Percentiles rank a stretch among this genome's conserved stretches.
Evolutionary conservation across 169 alveolate species (phyloP).

Genomic region (Plasmodium gonderi): DNA sequence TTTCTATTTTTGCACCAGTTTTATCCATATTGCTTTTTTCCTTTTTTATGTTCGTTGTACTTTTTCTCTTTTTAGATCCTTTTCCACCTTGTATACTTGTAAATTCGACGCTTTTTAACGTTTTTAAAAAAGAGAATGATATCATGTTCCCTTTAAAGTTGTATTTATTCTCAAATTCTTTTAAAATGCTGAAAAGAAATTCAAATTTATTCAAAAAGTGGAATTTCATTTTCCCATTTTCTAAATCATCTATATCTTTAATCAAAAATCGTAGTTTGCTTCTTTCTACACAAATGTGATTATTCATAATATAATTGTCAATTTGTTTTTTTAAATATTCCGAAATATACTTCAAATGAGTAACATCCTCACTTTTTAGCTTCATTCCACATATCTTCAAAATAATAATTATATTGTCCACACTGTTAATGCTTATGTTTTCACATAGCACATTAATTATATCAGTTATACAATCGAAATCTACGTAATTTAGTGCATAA

Average conservation of each 20-base stretch:
- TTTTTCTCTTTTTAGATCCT: not conserved
- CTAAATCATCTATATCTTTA: constrained; percentile 71
- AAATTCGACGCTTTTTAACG: not conserved
- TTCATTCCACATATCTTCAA: constrained; percentile 65
- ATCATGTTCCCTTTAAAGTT: constrained; percentile 11
- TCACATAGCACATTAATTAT: constrained; percentile 69
- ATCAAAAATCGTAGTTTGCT: constrained; percentile 64
- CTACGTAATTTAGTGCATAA: constrained; percentile 51
- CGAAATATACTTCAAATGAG: constrained; percentile 46
- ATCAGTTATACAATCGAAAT: constrained; percentile 65
- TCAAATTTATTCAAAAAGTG: constrained; percentile 65
- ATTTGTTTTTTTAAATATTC: constrained; percentile 62
- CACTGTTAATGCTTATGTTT: constrained; percentile 58
- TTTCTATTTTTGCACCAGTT: not conserved
- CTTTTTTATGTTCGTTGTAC: not conserved
- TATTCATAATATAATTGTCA: constrained; percentile 12
- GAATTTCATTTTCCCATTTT: constrained; percentile 74
- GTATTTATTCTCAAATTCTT: constrained; percentile 47
- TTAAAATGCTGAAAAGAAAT: constrained; percentile 50
- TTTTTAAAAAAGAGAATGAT: constrained; percentile 24
- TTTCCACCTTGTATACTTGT: not conserved
- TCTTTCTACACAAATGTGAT: constrained; percentile 35
- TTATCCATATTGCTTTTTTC: not conserved
- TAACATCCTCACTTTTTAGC: constrained; percentile 38
- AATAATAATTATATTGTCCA: constrained; percentile 69